A percentile compares a stretch with the other conserved stretches of the same genome.
These are phyloP conservation scores for Citrus inodora DNA, from an alignment of 345 rosid species.

Conservation along the genomic window DNA sequence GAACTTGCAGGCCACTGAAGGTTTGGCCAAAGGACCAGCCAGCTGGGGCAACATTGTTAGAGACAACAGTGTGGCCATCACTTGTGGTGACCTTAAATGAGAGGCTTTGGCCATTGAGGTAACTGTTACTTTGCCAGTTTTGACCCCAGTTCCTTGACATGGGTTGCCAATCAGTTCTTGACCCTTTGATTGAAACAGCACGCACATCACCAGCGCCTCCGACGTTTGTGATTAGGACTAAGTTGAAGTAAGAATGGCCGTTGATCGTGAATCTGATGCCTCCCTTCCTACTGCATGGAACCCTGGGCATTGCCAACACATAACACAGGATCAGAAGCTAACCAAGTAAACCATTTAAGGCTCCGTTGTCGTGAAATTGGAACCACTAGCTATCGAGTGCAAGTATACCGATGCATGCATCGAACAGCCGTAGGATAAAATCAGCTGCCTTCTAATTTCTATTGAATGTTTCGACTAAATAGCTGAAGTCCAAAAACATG, in stretches of 20 bases:
- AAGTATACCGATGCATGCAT: too few species aligned
- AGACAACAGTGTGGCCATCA: conserved; percentile 39
- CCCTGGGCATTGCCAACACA: conserved; percentile 34
- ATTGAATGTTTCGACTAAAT: too few species aligned
- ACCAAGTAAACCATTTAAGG: neutral
- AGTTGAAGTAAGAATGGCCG: conserved; percentile 57
- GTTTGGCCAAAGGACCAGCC: conserved; percentile 60
- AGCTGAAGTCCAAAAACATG: too few species aligned
- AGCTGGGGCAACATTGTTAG: conserved; percentile 37
- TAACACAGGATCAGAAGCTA: neutral
- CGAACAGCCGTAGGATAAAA: too few species aligned
- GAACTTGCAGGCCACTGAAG: conserved; percentile 40
- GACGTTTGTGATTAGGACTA: conserved; percentile 53
- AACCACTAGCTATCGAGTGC: too few species aligned
- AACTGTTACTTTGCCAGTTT: conserved; percentile 57
- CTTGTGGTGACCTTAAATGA: conserved; percentile 49
- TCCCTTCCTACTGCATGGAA: conserved; percentile 48
- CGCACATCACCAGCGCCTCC: conserved; percentile 59
- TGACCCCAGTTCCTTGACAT: conserved; percentile 67
- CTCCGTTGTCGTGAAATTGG: too few species aligned
- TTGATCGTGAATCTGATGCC: conserved; percentile 57
- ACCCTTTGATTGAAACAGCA: conserved; percentile 47
- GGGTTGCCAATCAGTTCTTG: conserved; percentile 45
- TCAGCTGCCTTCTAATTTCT: too few species aligned
- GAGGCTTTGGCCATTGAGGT: conserved; percentile 44